A percentile compares a stretch with the other conserved stretches of the same genome.
Conservation (phyloP, 2,329 filamentous ascomycete genomes). For the Ophiostoma montium region DNA sequence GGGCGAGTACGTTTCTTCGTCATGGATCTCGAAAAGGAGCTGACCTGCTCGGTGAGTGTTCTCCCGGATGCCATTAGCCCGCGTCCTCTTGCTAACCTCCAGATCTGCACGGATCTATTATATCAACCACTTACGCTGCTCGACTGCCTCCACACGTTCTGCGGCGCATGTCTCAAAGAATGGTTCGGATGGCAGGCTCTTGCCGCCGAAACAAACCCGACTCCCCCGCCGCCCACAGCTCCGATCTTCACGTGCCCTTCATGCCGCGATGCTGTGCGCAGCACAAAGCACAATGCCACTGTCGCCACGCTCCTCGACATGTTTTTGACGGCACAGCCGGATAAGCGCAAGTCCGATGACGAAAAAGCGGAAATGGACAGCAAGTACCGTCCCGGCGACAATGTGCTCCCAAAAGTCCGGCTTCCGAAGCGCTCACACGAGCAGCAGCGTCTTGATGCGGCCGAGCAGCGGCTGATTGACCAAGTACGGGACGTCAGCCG, state of each 20-base stretch:
- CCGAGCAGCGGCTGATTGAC: slow-evolving; percentile 56
- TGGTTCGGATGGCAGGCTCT: slow-evolving; percentile 79
- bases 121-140: slow-evolving; percentile 84
- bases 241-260: slow-evolving; percentile 73
- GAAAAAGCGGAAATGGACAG: slow-evolving; percentile 65
- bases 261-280: slow-evolving; percentile 75
- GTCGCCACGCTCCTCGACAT: slow-evolving; percentile 84
- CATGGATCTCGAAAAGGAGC: slow-evolving; percentile 76
- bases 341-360: slow-evolving; percentile 49
- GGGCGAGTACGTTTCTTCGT: slow-evolving; percentile 14
- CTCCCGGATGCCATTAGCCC: neutral
- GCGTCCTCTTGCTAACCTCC: slow-evolving; percentile 6
- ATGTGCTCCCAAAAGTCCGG: slow-evolving; percentile 54
- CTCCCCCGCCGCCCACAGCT: slow-evolving; percentile 32
- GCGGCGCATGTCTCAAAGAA: slow-evolving; percentile 85
- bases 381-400: slow-evolving; percentile 70
- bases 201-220: slow-evolving; percentile 36
- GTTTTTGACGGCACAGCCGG: slow-evolving; percentile 67
- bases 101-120: slow-evolving; percentile 95
- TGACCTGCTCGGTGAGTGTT: slow-evolving; percentile 77
- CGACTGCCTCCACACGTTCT: slow-evolving; percentile 91
- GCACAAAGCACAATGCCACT: slow-evolving; percentile 79
- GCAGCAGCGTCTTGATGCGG: slow-evolving; percentile 42
- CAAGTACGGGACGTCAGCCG: slow-evolving; percentile 63
- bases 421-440: slow-evolving; percentile 35